Evolutionary conservation across 208 protist species (phyloP).

Genomic region (Trypanosomatidae sp.): DNA sequence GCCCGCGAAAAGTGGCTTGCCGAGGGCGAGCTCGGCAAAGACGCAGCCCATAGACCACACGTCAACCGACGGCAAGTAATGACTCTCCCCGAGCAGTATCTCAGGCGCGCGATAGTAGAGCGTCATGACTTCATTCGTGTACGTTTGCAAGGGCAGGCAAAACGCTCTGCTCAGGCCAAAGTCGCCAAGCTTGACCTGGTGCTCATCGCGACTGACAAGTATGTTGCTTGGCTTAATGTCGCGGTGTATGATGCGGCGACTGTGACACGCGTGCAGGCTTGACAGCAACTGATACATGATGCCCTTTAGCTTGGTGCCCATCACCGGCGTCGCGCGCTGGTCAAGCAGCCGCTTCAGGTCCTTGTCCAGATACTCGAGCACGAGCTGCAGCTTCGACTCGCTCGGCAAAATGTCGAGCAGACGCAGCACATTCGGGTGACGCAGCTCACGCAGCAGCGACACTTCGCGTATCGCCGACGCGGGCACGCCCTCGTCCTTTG

Average conservation of each 20-base stretch:
- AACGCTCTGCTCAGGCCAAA: slow-evolving; percentile 85
- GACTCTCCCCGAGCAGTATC: slow-evolving; percentile 77
- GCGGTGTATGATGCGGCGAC: slow-evolving; percentile 78
- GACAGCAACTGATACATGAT: slow-evolving; percentile 75
- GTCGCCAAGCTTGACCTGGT: slow-evolving; percentile 81
- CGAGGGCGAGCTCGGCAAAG: slow-evolving; percentile 89
- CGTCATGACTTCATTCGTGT: slow-evolving; percentile 88
- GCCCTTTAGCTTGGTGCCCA: slow-evolving; percentile 39
- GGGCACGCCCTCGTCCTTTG: slow-evolving; percentile 84
- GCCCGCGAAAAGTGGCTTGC: slow-evolving; percentile 70
- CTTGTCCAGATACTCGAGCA: slow-evolving; percentile 96
- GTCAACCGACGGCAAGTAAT: slow-evolving; percentile 86
- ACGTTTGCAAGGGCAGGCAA: slow-evolving; percentile 67
- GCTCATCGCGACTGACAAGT: slow-evolving; percentile 55
- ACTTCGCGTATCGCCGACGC: slow-evolving; percentile 88
- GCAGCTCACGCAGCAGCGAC: slow-evolving; percentile 82
- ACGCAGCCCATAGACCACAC: slow-evolving; percentile 92
- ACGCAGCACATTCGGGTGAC: slow-evolving; percentile 85
- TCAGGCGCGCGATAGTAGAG: slow-evolving; percentile 93
- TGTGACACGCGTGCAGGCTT: slow-evolving; percentile 78
- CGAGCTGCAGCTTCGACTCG: slow-evolving; percentile 89
- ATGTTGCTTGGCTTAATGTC: slow-evolving; percentile 90
- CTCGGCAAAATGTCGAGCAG: slow-evolving; percentile 93
- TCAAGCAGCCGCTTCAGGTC: slow-evolving; percentile 94
- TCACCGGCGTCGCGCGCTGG: slow-evolving; percentile 27